Base-by-base conservation (phyloP, 176 grass and related monocot species). In the Triticum dicoccoides region DNA sequence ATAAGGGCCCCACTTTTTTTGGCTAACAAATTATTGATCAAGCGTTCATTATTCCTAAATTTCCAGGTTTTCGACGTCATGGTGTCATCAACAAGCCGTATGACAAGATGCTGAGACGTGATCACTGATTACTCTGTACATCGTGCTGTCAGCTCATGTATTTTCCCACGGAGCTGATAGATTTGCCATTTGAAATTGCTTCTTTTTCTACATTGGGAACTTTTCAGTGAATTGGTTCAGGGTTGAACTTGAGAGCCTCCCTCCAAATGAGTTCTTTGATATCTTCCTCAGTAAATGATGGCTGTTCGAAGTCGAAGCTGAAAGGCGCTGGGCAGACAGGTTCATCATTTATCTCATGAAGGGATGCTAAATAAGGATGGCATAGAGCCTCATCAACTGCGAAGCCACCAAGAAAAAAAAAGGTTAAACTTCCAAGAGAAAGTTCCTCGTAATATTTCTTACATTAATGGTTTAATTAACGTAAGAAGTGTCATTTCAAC, bases 251-350 rank as follows among this genome's bases (percentile, higher is more conserved):
- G 63, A 98, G 67, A 56, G 96, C 86, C 69, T 98, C 96, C 87
- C 84, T 95, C 93, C 93, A 98, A 82, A 98, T 94, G 68, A 98
- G 80, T 62, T 98, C 96, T 87, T 98, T 98, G 76, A 98, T 95
- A 73, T 95, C 92, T 89, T 98, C 93, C 79, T 98, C 96, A 1
- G 93, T 98, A 78, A 94, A 92, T 5, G 96, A 95, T 71, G 93
- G 96, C 66, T 94, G 96, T 84, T 98, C 96, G 18, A 98, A 98
- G 75, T 98, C 93, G 35, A 98, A 94, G 83, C 88, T 95, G 88
- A 98, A 98, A 52, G 96, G 93, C 32, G 88, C 90, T 13, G 93
- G 78, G 75, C 93, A 98, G 37, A 91, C 84, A 1, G 96, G 96
- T 49, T 98, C 96, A 25, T 91, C 93, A 24, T 98, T 95, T 84